Conservation (phyloP, 208 protist genomes). For the Acanthamoeba healyi region DNA sequence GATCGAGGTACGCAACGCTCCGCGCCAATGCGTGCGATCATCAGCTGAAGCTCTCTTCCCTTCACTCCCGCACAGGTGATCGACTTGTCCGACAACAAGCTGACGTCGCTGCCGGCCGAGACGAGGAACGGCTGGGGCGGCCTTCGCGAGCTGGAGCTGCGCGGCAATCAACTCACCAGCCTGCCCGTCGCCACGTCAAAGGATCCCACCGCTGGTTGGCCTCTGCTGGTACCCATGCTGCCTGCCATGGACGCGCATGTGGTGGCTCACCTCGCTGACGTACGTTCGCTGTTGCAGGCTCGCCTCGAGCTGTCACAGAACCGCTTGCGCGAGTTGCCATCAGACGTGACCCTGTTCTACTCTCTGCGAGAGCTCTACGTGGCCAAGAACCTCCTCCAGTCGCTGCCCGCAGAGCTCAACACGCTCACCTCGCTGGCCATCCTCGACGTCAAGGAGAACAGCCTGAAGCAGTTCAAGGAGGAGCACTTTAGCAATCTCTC, state of each 20-base stretch:
- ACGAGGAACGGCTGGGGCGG: neutral
- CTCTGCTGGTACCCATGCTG: neutral
- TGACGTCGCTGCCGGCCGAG: neutral
- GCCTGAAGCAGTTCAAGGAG: neutral
- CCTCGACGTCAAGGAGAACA: constrained; percentile 60
- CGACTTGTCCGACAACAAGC: neutral
- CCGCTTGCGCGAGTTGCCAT: neutral
- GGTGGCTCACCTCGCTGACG: neutral
- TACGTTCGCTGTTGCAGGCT: neutral
- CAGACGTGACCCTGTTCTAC: neutral
- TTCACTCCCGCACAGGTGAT: neutral
- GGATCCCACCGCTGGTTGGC: constrained; percentile 18
- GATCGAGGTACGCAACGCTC: neutral
- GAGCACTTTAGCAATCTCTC: neutral
- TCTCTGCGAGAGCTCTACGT: constrained; percentile 30
- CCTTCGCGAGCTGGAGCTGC: constrained; percentile 16
- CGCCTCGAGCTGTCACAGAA: constrained; percentile 10
- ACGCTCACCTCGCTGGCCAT: constrained; percentile 12
- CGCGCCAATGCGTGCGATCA: neutral
- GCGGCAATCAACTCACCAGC: neutral
- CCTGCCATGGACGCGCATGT: too few species aligned
- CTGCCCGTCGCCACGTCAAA: neutral
- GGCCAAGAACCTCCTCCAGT: neutral
- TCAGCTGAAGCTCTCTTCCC: neutral
- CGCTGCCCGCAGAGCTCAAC: constrained; percentile 17